Evolutionary conservation across 257 asterid species (phyloP), one percentile per base, ranked within the genome.

Genomic region (Orobanche coerulescens): DNA sequence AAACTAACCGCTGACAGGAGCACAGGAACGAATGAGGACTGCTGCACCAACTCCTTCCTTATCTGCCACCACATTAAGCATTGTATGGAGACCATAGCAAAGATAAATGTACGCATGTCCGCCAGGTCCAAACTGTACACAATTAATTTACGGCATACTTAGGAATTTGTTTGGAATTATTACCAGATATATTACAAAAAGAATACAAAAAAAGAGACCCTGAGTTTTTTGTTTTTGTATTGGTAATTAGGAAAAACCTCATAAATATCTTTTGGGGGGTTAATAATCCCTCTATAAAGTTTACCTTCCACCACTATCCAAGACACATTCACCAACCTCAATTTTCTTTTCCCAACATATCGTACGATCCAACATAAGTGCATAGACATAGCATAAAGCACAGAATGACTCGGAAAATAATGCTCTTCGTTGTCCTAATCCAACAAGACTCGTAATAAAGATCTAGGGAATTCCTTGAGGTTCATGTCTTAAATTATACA

Each of bases 21-120:
- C 94, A 67, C 98, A 92, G 13, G 95, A 75, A 58, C 98, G 94
- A 67, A 92, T 65, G 37, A 92, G 81, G 46, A 88, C 96, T 40
- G 94, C 95, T 12, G 98, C 96, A 58, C 96, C 96, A 31, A 60
- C 66, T 54, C 94, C 98, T 67, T 84, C 87, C 74, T 82, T 84
- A 73, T 92, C 98, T 6, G 96, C 98, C 30, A 88, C 98, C 71
- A 92, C 80, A 76, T 92, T 92, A 61, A 92, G 93, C 95, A 92
- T 92, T 31, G 68, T 76, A 71, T 92, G 96, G 13, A 92, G 81
- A 53, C 98, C 96, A 39, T 92, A 92, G 66, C 96, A 92, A 28
- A 92, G 93, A 70, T 92, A 92, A 56, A 86, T 87, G 55, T 92
- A 92, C 2, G 98, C 87, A 79, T 88, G 90, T 34, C 98, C 98